A percentile compares a stretch with the other conserved stretches of the same genome.
Conservation (phyloP, 805 yeast genomes). For the Pichia rugopelliculosa region DNA sequence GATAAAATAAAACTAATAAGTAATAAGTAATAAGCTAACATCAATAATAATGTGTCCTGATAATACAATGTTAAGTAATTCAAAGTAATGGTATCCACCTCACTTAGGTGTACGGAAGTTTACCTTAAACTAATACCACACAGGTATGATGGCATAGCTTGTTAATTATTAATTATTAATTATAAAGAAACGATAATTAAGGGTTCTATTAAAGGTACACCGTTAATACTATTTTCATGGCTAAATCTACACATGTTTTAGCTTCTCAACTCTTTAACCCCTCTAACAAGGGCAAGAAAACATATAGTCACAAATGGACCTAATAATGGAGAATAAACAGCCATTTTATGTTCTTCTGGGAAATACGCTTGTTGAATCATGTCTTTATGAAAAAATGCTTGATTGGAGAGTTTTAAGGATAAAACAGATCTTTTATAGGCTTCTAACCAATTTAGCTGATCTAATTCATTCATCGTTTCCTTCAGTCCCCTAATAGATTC, state of each 20-base stretch:
- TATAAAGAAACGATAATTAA: too few relatives aligned
- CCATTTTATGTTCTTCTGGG: constrained; percentile 93
- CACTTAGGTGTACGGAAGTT: too few relatives aligned
- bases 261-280: constrained; percentile 30
- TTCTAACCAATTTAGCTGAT: constrained; percentile 25
- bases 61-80: too few relatives aligned
- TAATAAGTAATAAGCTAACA: too few relatives aligned
- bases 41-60: too few relatives aligned
- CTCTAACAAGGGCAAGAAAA: constrained; percentile 42
- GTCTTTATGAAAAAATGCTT: constrained; percentile 86
- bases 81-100: too few relatives aligned
- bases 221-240: too few relatives aligned
- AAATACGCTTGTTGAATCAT: constrained; percentile 94
- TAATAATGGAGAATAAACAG: constrained; percentile 82
- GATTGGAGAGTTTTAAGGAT: constrained; percentile 56
- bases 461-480: constrained; percentile 29
- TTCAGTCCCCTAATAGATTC: constrained; percentile 36
- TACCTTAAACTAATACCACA: too few relatives aligned
- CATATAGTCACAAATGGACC: constrained; percentile 78
- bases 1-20: too few relatives aligned
- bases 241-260: neutral
- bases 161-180: too few relatives aligned
- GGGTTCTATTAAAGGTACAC: too few relatives aligned
- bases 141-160: too few relatives aligned
- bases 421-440: constrained; percentile 37